Conservation (phyloP, 2,329 filamentous ascomycete species). For the Arachnomyces sp. region DNA sequence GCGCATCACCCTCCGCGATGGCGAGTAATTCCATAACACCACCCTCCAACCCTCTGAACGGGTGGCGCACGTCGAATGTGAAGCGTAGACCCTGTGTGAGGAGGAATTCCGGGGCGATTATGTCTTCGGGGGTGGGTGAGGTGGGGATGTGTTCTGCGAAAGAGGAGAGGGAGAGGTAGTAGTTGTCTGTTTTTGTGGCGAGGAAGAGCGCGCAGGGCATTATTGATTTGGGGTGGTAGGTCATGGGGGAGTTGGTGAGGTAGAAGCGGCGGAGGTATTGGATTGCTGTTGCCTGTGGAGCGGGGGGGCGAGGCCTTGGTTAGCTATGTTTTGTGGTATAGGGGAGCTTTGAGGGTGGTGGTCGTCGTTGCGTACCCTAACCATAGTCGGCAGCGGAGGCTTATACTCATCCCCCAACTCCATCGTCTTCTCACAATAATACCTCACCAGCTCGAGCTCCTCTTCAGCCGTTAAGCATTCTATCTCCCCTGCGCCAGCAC, state of each 20-base stretch:
- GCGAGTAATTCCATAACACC: conserved; percentile 72
- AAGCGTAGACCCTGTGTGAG: conserved; percentile 88
- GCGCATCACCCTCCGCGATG: conserved; percentile 52
- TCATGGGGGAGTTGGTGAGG: conserved; percentile 90
- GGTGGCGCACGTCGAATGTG: conserved; percentile 86
- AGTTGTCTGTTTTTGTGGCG: conserved; percentile 83
- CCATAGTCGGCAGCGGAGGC: conserved; percentile 47
- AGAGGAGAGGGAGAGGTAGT: conserved; percentile 57
- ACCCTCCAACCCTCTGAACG: conserved; percentile 79
- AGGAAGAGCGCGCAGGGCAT: conserved; percentile 88
- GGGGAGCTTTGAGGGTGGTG: conserved; percentile 19
- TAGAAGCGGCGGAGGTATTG: conserved; percentile 93
- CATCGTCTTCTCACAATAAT: conserved; percentile 59
- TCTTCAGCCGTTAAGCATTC: conserved; percentile 77
- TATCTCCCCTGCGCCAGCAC: conserved; percentile 39
- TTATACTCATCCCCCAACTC: conserved; percentile 53
- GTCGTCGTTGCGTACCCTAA: conserved; percentile 41
- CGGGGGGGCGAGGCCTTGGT: neutral
- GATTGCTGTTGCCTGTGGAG: conserved; percentile 61
- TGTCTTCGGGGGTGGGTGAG: conserved; percentile 66
- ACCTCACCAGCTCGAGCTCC: conserved; percentile 70
- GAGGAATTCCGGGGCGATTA: conserved; percentile 85
- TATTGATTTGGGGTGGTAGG: conserved; percentile 83
- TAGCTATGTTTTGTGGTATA: conserved; percentile 13
- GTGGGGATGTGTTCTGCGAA: conserved; percentile 64